phyloP scores from a whole-genome alignment of 2,329 filamentous ascomycete genomes.

The Shiraia bambusicola region DNA sequence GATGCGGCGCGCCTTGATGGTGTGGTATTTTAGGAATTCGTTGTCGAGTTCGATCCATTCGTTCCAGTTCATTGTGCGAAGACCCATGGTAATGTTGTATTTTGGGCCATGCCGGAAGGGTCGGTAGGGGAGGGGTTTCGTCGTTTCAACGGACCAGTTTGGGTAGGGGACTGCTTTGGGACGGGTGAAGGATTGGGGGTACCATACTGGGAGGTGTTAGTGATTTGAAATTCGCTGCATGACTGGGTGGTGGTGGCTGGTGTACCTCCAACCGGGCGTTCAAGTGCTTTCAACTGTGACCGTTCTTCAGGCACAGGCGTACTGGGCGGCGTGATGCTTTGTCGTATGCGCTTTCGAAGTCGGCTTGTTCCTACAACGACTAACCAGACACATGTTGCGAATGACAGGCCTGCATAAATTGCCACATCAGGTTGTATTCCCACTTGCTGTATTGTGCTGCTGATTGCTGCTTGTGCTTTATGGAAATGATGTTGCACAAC shows the following conservation, averaged over 20 bases:
- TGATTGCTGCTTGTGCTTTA: conserved; percentile 8
- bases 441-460: conserved; percentile 1
- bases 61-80: conserved; percentile 67
- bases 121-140: conserved; percentile 73
- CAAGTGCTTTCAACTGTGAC: conserved; percentile 36
- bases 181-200: conserved; percentile 58
- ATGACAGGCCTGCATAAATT: conserved; percentile 36
- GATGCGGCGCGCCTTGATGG: conserved; percentile 69
- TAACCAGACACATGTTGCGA: conserved; percentile 37
- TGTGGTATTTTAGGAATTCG: conserved; percentile 71
- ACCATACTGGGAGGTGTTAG: conserved; percentile 52
- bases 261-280: conserved; percentile 52
- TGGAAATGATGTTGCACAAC: conserved; percentile 20
- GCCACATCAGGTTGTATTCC: conserved; percentile 19
- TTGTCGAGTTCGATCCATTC: conserved; percentile 88
- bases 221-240: no score
- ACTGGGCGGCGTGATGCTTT: conserved; percentile 14
- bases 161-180: conserved; percentile 64
- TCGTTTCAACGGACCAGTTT: conserved; percentile 67
- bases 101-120: conserved; percentile 77
- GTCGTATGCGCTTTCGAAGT: conserved; percentile 22
- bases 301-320: conserved; percentile 53
- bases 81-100: conserved; percentile 75
- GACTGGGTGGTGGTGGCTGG: not conserved
- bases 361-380: conserved; percentile 25